Evolutionary conservation across 441 rosid species (phyloP).

Genomic region (Melastoma candidum): DNA sequence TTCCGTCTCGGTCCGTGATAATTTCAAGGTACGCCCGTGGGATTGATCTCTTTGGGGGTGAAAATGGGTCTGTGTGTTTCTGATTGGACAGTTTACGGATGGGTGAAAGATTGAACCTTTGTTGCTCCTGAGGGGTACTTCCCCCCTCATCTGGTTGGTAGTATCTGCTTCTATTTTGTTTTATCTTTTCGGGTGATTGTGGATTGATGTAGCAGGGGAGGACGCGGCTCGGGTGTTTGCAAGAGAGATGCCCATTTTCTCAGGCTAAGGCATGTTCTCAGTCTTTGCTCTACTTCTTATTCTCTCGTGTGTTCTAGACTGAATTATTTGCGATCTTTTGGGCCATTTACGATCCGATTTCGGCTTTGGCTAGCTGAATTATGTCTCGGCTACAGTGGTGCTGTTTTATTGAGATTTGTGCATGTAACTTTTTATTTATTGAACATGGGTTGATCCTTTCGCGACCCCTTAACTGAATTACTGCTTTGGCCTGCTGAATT

Average conservation of each 20-base stretch:
- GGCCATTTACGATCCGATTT: neutral
- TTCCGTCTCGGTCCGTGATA: constrained; percentile 30
- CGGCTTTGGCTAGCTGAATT: neutral
- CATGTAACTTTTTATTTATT: too few relatives aligned
- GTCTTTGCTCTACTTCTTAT: neutral
- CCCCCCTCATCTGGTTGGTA: too few relatives aligned
- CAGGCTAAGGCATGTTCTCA: constrained; percentile 39
- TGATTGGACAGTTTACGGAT: too few relatives aligned
- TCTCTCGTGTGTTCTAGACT: neutral
- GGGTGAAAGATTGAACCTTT: too few relatives aligned
- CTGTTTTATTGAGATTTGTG: too few relatives aligned
- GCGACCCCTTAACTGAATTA: too few relatives aligned
- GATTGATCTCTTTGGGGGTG: neutral
- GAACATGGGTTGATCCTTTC: too few relatives aligned
- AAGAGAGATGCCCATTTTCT: constrained; percentile 25
- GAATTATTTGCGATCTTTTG: neutral
- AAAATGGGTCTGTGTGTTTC: too few relatives aligned
- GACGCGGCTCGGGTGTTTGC: constrained; percentile 39
- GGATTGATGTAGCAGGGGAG: constrained; percentile 31
- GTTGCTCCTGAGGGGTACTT: too few relatives aligned
- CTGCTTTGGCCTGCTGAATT: too few relatives aligned
- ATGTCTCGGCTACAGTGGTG: too few relatives aligned
- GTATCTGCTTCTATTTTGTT: too few relatives aligned
- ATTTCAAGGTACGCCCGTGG: constrained; percentile 37
- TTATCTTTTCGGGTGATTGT: neutral